Evolutionary conservation across 305 asterid species (phyloP), one percentile per base, ranked within the genome.

Genomic region (Stenogyne calaminthoides): DNA sequence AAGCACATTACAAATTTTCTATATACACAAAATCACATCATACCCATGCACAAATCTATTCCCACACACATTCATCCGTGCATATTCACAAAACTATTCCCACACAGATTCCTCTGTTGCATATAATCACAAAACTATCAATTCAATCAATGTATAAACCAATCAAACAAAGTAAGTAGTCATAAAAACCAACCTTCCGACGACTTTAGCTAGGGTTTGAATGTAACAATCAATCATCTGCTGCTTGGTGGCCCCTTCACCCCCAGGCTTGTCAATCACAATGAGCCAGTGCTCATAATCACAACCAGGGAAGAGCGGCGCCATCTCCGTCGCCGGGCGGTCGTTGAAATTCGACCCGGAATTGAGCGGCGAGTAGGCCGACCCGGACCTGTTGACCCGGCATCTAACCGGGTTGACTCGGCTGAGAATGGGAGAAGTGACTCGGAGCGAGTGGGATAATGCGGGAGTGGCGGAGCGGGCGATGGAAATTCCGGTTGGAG

Each of bases 251-350:
- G 99, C 97, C 49, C 93, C 95, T 84, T 95, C 99, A 6, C 99
- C 99, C 2, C 98, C 99, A 18, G 98, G 99, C 82, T 92, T 90
- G 76, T 95, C 99, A 96, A 95, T 92, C 72, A 95, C 98, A 16
- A 95, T 92, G 36, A 95, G 97, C 99, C 98, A 95, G 73, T 92
- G 99, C 86, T 95, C 96, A 42, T 95, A 95, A 71, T 95, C 99
- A 65, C 99, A 92, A 0, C 99, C 99, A 0, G 98, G 99, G 77
- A 92, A 95, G 52, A 95, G 91, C 72, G 99, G 98, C 20, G 99
- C 99, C 91, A 94, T 85, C 75, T 94, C 99, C 27, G 96, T 94
- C 29, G 98, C 96, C 16, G 96, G 96, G 1, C 97, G 96, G 85
- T 90, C 97, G 73, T 87, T 80, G 81, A 81, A 85, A 75, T 84